phyloP scores from a whole-genome alignment of 1,139 yeast species.

The Diutina rugosa region DNA sequence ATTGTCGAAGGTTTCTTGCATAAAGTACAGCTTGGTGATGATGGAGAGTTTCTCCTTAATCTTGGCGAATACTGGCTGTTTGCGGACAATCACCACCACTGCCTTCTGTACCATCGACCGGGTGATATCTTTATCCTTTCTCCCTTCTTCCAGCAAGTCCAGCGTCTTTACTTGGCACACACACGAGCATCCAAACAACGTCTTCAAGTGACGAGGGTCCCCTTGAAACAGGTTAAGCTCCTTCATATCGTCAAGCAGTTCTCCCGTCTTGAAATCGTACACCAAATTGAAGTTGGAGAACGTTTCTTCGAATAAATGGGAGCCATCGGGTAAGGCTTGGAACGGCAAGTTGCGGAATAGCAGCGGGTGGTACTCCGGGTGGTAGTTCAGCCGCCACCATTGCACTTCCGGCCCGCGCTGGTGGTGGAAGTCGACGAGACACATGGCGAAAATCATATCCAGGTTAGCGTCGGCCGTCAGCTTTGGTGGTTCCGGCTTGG shows the following conservation, averaged over 20 bases:
- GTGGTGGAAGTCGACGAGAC: slow-evolving; percentile 91
- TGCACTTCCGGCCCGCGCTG: slow-evolving; percentile 91
- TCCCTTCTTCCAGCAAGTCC: slow-evolving; percentile 34
- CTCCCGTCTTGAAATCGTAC: slow-evolving; percentile 46
- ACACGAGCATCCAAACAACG: slow-evolving; percentile 89
- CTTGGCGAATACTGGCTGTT: slow-evolving; percentile 76
- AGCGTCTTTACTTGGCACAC: slow-evolving; percentile 68
- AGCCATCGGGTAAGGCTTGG: slow-evolving; percentile 93
- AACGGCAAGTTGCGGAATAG: slow-evolving; percentile 88
- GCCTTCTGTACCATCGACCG: slow-evolving; percentile 88
- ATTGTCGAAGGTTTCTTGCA: slow-evolving; percentile 68
- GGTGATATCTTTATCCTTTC: slow-evolving; percentile 56
- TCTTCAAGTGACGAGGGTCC: slow-evolving; percentile 41
- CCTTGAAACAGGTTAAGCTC: slow-evolving; percentile 31
- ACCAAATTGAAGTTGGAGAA: slow-evolving; percentile 81
- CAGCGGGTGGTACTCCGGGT: slow-evolving; percentile 18
- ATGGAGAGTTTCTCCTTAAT: slow-evolving; percentile 83
- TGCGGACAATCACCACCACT: slow-evolving; percentile 68
- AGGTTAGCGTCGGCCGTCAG: slow-evolving; percentile 7
- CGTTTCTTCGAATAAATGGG: slow-evolving; percentile 84
- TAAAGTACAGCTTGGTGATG: slow-evolving; percentile 75
- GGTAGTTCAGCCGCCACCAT: slow-evolving; percentile 70
- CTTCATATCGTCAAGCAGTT: slow-evolving; percentile 26
- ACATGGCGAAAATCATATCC: slow-evolving; percentile 62
- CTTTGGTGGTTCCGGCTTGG: slow-evolving; percentile 6